Conservation (phyloP, 768 basidiomycete species). For the Asterophora lycoperdoides region DNA sequence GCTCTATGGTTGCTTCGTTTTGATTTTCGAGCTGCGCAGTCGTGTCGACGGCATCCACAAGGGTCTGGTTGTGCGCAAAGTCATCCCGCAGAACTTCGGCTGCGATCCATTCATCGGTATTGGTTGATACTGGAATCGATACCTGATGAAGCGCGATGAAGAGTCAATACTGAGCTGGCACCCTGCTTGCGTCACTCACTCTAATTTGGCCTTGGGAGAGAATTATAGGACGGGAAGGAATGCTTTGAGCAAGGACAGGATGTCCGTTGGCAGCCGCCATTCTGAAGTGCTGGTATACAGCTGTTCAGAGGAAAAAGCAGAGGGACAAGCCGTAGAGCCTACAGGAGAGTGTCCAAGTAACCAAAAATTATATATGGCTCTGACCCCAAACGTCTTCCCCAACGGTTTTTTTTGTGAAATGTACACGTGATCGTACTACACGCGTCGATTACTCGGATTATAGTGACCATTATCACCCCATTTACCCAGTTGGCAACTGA, state of each 20-base stretch:
- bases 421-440: conserved; percentile 34
- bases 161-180: conserved; percentile 1
- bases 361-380: conserved; percentile 34
- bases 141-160: conserved; percentile 41
- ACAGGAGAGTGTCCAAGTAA: conserved; percentile 22
- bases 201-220: conserved; percentile 46
- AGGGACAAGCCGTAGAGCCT: conserved; percentile 18
- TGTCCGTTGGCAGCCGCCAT: conserved; percentile 41
- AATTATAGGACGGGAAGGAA: conserved; percentile 47
- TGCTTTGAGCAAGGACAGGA: conserved; percentile 29
- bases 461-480: no score
- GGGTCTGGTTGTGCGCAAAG: conserved; percentile 64
- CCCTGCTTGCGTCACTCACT: conserved; percentile 33
- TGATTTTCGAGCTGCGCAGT: conserved; percentile 48
- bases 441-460: no score
- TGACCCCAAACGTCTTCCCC: conserved; percentile 44
- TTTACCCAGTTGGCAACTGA: no score
- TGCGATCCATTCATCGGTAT: conserved; percentile 80
- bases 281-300: conserved; percentile 19
- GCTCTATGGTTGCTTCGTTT: conserved; percentile 66
- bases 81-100: conserved; percentile 91
- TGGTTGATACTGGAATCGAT: conserved; percentile 84
- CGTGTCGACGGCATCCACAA: conserved; percentile 52
- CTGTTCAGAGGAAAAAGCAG: conserved; percentile 15
- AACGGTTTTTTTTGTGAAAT: conserved; percentile 33